Base-by-base conservation (phyloP, 2,329 filamentous ascomycete species). In the Sporothrix sp. region DNA sequence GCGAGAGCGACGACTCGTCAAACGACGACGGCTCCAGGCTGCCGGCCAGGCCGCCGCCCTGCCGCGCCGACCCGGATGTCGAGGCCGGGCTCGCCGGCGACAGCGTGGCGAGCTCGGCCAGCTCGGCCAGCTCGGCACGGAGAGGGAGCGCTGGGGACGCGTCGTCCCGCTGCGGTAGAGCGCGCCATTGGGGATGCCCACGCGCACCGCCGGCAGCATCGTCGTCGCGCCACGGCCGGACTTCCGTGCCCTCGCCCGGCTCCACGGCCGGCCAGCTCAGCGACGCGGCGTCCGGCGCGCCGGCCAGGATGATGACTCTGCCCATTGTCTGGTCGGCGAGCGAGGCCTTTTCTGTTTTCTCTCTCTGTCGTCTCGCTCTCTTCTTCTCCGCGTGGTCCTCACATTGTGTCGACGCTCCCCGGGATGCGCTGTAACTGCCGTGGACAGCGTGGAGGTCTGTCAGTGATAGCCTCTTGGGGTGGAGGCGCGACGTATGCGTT, bases 271-370 rank as follows among this genome's bases (percentile, higher is more conserved):
- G 10, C 76, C 82, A 85, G 36, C 72, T 64, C 20, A 87, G 68
- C 21, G 68, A 65, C 9, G 65, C 65, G 27, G 66, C 61, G 30
- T 72, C 65, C 2, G 84, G 84, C n/a, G 83, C 81, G 21, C 84
- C 84, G 11, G 65, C 50, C 40, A 69, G 58, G 23, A 70, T 60
- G 7, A 70, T 42, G 20, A 66, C 42, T 51, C 59, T 43, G 23
- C 45, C 37, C 55, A 54, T 67, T 4, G 25, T 18, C 2, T 18
- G 40, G 7, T 25, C 40, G 6, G 18, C 3, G 13, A 28, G 10
- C 10, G 25, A 28, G 25, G 25, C 6, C 25, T 28, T 10, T 28
- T 28, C 5, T 28, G 5, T 28, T 28, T 28, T 28, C 10, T 28
- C 25, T 5, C 10, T 28, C 5, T 28, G 5, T 28, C 25, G 5